Evolutionary conservation across 2,329 filamentous ascomycete genomes (phyloP).

Genomic region (Clonostachys chloroleuca): DNA sequence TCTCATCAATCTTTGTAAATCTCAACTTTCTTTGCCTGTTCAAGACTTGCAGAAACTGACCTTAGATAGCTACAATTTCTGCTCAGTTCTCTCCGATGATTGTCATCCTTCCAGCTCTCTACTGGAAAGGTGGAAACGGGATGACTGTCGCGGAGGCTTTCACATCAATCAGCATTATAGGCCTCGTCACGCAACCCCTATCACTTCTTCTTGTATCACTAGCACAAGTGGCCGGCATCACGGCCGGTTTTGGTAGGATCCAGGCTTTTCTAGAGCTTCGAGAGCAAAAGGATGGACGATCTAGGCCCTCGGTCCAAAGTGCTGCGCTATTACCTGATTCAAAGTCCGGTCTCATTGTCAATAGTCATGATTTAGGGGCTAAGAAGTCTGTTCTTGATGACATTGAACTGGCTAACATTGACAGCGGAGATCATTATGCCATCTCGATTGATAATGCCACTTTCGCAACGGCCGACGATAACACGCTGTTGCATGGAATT

Average conservation of each 20-base stretch:
- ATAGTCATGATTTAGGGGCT: background rate
- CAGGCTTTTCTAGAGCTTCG: conserved; percentile 21
- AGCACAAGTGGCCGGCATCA: conserved; percentile 20
- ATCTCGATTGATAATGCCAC: background rate
- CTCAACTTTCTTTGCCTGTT: background rate
- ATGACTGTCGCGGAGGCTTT: conserved; percentile 25
- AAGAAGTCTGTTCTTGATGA: background rate
- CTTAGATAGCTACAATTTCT: conserved; percentile 12
- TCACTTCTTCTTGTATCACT: conserved; percentile 22
- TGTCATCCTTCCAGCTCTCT: conserved; percentile 25
- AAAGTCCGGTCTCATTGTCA: too few relatives aligned
- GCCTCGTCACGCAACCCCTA: conserved; percentile 22
- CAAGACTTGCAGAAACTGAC: background rate
- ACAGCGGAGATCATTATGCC: background rate
- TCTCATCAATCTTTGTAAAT: conserved; percentile 19
- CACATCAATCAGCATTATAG: conserved; percentile 26
- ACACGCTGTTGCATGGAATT: background rate
- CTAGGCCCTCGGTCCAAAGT: background rate
- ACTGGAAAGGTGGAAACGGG: conserved; percentile 17
- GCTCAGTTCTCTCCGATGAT: conserved; percentile 20
- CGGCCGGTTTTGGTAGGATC: conserved; percentile 23
- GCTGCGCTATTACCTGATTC: too few relatives aligned
- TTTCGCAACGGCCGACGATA: background rate
- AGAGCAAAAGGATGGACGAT: conserved; percentile 9
- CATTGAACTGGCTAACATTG: background rate